These are phyloP conservation scores for Fusarium udum DNA, from an alignment of 2,329 filamentous ascomycete species.

Conservation along the genomic window DNA sequence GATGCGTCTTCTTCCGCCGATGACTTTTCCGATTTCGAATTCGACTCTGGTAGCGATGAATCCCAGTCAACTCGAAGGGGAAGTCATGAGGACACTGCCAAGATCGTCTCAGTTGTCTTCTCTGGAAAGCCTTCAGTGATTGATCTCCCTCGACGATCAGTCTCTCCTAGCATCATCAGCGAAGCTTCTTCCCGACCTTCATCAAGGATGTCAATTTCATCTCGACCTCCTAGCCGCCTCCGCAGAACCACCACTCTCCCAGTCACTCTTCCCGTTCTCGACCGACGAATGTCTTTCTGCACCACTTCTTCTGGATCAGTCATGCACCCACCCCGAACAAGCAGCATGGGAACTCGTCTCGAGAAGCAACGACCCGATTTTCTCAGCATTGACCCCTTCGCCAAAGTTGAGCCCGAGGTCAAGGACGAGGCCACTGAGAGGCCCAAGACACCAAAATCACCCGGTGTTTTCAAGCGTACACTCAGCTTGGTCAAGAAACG, in stretches of 20 bases:
- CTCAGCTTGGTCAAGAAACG: slow-evolving; percentile 65
- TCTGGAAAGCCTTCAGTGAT: slow-evolving; percentile 68
- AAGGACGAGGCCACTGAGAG: slow-evolving; percentile 44
- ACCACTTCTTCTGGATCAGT: slow-evolving; percentile 47
- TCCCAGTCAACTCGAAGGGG: slow-evolving; percentile 45
- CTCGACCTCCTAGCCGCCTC: slow-evolving; percentile 38
- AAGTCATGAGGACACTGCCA: slow-evolving; percentile 65
- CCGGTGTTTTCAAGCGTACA: slow-evolving; percentile 62
- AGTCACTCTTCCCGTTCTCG: slow-evolving; percentile 46
- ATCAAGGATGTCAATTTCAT: slow-evolving; percentile 29
- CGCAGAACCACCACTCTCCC: slow-evolving; percentile 48
- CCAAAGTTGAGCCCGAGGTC: slow-evolving; percentile 46
- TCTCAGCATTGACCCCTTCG: slow-evolving; percentile 64
- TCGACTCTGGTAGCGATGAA: slow-evolving; percentile 56
- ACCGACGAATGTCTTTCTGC: slow-evolving; percentile 48
- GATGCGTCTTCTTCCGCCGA: slow-evolving; percentile 71
- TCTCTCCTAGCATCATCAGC: slow-evolving; percentile 52
- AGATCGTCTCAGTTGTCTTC: slow-evolving; percentile 67
- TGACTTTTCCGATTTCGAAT: slow-evolving; percentile 66
- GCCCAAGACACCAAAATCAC: slow-evolving; percentile 52
- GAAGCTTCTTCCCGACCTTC: slow-evolving; percentile 43
- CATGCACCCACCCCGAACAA: slow-evolving; percentile 54
- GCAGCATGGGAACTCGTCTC: slow-evolving; percentile 53
- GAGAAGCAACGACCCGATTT: slow-evolving; percentile 57
- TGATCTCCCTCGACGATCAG: slow-evolving; percentile 59